Percentiles rank a stretch among this genome's conserved stretches.
These are phyloP conservation scores for Pholiota adiposa DNA, from an alignment of 1,284 basidiomycete species.

Conservation along the genomic window DNA sequence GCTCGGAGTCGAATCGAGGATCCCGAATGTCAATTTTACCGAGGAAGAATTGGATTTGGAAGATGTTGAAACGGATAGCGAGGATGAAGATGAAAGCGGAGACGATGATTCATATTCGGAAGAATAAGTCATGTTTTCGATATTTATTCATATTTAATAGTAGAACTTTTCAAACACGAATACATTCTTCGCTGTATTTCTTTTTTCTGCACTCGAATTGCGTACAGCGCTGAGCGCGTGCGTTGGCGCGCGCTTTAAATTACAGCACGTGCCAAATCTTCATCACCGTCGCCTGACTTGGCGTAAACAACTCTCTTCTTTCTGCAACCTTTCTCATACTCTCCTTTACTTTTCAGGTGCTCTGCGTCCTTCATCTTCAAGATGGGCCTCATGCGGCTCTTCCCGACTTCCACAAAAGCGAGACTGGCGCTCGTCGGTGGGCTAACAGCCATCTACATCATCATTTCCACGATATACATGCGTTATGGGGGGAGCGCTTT, in stretches of 20 bases:
- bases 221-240: too few relatives aligned
- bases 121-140: too few relatives aligned
- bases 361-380: background rate
- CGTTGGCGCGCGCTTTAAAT: too few relatives aligned
- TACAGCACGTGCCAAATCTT: too few relatives aligned
- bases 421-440: conserved; percentile 22
- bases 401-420: conserved; percentile 15
- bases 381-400: conserved; percentile 11
- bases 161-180: too few relatives aligned
- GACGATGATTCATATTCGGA: too few relatives aligned
- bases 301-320: too few relatives aligned
- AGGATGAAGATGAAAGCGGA: background rate
- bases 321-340: background rate
- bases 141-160: too few relatives aligned
- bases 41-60: background rate
- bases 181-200: too few relatives aligned
- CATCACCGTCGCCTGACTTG: too few relatives aligned
- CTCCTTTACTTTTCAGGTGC: background rate
- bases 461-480: conserved; percentile 17
- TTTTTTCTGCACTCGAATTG: too few relatives aligned
- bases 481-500: conserved; percentile 14
- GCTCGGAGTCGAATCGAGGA: background rate
- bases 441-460: conserved; percentile 17
- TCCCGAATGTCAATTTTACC: background rate
- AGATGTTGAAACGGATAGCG: background rate